Percentiles rank a stretch among this genome's conserved stretches.
phyloP scores from a whole-genome alignment of 345 rosid genomes.

The Dipteronia sinensis region DNA sequence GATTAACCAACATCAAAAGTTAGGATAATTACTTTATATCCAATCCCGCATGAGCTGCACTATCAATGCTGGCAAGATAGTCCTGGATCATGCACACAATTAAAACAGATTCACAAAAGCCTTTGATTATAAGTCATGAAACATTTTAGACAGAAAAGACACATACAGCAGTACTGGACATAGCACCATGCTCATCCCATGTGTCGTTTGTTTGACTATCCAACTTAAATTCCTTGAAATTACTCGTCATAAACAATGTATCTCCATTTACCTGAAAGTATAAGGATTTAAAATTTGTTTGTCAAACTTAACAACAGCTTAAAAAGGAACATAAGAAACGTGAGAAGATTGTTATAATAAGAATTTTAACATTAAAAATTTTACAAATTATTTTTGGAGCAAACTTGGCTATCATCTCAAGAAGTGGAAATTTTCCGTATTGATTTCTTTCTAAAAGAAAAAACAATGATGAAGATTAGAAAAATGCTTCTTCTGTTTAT shows the following conservation, averaged over 20 bases:
- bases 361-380: background rate
- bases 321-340: background rate
- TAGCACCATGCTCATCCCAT: conserved; percentile 85
- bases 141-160: conserved; percentile 7
- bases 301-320: conserved; percentile 15
- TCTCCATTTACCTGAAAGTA: conserved; percentile 90
- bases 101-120: conserved; percentile 17
- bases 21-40: conserved; percentile 63
- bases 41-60: conserved; percentile 57
- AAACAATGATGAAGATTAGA: background rate
- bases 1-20: conserved; percentile 14
- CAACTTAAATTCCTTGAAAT: conserved; percentile 85
- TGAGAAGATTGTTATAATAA: background rate
- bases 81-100: conserved; percentile 56
- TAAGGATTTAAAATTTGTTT: conserved; percentile 6
- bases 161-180: conserved; percentile 86
- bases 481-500: background rate
- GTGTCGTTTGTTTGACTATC: conserved; percentile 62
- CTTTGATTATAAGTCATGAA: conserved; percentile 1
- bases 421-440: background rate
- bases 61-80: conserved; percentile 79
- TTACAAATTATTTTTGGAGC: background rate
- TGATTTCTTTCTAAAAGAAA: background rate
- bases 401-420: background rate
- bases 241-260: conserved; percentile 81